Evolutionary conservation across 805 yeast genomes (phyloP).

Genomic region (Peterozyma toletana): DNA sequence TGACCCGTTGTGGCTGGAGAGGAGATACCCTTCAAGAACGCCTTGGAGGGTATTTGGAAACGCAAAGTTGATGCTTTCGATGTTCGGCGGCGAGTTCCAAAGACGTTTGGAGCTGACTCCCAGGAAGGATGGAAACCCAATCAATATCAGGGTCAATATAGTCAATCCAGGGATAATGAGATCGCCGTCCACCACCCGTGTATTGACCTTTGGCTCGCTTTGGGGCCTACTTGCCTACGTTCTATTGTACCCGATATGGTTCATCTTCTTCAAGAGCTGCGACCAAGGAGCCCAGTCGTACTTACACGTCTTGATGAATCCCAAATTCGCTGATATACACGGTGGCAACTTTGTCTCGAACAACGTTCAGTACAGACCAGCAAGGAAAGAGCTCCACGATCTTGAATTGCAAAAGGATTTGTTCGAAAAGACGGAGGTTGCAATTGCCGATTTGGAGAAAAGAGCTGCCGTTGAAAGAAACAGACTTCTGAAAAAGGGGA

Average conservation of each 20-base stretch:
- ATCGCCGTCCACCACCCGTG: conserved; percentile 76
- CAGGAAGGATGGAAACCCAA: conserved; percentile 65
- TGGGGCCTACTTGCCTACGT: conserved; percentile 50
- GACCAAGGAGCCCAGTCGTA: conserved; percentile 75
- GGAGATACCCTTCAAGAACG: conserved; percentile 48
- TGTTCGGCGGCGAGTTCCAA: conserved; percentile 79
- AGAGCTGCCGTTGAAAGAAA: conserved; percentile 65
- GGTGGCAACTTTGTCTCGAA: conserved; percentile 75
- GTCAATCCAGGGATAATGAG: conserved; percentile 94
- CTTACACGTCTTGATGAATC: conserved; percentile 62
- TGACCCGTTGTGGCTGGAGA: conserved; percentile 56
- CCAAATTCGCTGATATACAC: conserved; percentile 51
- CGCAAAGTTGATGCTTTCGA: conserved; percentile 66
- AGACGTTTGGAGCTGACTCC: conserved; percentile 48
- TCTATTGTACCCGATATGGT: conserved; percentile 73
- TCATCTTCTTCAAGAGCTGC: conserved; percentile 72
- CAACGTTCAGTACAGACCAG: conserved; percentile 48
- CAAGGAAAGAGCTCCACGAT: conserved; percentile 60
- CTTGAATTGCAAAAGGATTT: conserved; percentile 51
- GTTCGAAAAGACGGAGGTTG: conserved; percentile 52
- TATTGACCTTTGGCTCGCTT: conserved; percentile 69
- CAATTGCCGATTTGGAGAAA: conserved; percentile 59
- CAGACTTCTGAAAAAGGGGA: conserved; percentile 8
- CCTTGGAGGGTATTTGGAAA: conserved; percentile 81
- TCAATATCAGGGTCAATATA: conserved; percentile 60